A percentile compares a stretch with the other conserved stretches of the same genome.
Conservation (phyloP, 2,329 filamentous ascomycete species). For the Colletotrichum spaethianum region DNA sequence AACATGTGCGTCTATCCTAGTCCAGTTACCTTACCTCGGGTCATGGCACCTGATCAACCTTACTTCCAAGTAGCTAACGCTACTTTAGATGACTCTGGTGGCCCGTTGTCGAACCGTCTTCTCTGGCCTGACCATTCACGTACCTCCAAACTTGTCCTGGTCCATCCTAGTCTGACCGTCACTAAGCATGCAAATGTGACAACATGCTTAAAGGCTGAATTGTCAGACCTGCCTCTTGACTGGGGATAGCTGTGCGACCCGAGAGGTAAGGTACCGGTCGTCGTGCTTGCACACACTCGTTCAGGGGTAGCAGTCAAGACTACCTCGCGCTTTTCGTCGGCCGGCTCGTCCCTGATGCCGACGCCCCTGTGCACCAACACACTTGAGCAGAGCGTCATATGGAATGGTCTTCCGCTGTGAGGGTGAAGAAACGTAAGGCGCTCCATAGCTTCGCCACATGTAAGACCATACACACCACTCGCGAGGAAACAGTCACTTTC, state of each 20-base stretch:
- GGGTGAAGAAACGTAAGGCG: too few relatives aligned
- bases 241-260: neutral
- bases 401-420: neutral
- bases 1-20: constrained; percentile 26
- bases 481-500: neutral
- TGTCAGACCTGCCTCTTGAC: neutral
- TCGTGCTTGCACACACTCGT: neutral
- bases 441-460: neutral
- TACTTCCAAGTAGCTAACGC: neutral
- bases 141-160: neutral
- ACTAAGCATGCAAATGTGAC: neutral
- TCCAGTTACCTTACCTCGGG: neutral
- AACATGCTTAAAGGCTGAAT: constrained; percentile 17
- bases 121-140: neutral
- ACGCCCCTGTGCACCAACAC: neutral
- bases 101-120: neutral
- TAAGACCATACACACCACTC: neutral
- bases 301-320: neutral
- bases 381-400: neutral
- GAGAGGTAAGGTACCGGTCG: constrained; percentile 7
- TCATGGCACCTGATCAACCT: constrained; percentile 11
- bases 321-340: neutral
- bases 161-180: neutral
- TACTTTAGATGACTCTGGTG: neutral
- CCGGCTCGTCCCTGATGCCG: neutral